Evolutionary conservation across 768 basidiomycete genomes (phyloP).

Genomic region (Lentinula raphanica): DNA sequence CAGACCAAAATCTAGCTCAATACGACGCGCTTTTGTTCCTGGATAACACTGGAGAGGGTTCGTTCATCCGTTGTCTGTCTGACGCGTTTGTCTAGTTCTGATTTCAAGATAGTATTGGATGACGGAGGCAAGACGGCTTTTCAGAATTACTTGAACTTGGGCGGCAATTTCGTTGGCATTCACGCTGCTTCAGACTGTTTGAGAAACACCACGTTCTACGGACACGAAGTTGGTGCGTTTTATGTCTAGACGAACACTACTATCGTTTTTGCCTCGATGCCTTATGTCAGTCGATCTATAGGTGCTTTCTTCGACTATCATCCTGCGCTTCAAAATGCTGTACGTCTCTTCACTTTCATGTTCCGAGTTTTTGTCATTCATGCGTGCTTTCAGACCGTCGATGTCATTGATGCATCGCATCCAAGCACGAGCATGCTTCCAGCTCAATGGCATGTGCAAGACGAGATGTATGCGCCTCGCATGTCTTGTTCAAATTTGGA

Average conservation of each 20-base stretch:
- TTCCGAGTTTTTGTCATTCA: not conserved
- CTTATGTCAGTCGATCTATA: slow-evolving; percentile 18
- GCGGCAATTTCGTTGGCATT: slow-evolving; percentile 68
- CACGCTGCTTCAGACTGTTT: slow-evolving; percentile 64
- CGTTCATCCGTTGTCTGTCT: not conserved
- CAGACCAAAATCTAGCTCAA: slow-evolving; percentile 40
- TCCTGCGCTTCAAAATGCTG: slow-evolving; percentile 58
- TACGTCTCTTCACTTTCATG: slow-evolving; percentile 24
- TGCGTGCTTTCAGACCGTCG: slow-evolving; percentile 40
- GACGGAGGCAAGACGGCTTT: slow-evolving; percentile 54
- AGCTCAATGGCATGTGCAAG: slow-evolving; percentile 43
- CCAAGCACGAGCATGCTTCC: slow-evolving; percentile 59
- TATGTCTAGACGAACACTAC: not conserved
- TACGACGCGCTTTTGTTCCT: slow-evolving; percentile 71
- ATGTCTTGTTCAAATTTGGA: not conserved
- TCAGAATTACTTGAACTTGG: slow-evolving; percentile 56
- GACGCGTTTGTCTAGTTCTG: not conserved
- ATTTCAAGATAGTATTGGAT: slow-evolving; percentile 48
- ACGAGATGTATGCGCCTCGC: slow-evolving; percentile 50
- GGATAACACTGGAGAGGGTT: slow-evolving; percentile 64
- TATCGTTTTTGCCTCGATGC: not conserved
- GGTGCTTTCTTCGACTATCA: slow-evolving; percentile 73
- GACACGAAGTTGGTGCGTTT: slow-evolving; percentile 45
- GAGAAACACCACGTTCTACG: slow-evolving; percentile 52
- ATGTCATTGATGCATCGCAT: slow-evolving; percentile 51